phyloP scores from a whole-genome alignment of 1,284 basidiomycete genomes.

The Kalmanozyma brasiliensis region DNA sequence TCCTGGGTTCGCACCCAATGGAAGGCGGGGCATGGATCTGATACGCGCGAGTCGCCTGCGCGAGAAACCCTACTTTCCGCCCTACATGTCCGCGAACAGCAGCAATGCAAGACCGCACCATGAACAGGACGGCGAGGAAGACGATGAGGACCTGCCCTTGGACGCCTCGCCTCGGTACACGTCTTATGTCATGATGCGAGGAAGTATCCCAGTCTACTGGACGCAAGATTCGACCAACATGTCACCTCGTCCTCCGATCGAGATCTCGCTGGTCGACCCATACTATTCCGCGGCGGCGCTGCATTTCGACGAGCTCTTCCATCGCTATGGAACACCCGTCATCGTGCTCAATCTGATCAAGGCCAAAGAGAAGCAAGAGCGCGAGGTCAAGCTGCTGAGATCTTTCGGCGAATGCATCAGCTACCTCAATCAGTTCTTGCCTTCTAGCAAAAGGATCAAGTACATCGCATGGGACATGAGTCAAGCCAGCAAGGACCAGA shows the following conservation, averaged over 20 bases:
- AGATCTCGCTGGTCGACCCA: conserved; percentile 88
- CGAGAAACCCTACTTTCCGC: conserved; percentile 21
- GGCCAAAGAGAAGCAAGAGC: conserved; percentile 74
- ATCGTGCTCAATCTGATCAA: conserved; percentile 93
- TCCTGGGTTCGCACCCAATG: conserved; percentile 1
- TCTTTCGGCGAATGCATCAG: conserved; percentile 92
- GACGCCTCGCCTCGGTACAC: conserved; percentile 80
- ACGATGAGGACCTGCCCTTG: conserved; percentile 22
- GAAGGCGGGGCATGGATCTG: conserved; percentile 13
- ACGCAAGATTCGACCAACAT: conserved; percentile 91
- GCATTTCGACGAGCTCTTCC: conserved; percentile 93
- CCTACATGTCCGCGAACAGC: neutral
- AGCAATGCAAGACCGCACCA: neutral
- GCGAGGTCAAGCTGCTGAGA: conserved; percentile 91
- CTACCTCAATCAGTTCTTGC: conserved; percentile 96
- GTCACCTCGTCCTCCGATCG: conserved; percentile 91
- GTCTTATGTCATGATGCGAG: conserved; percentile 94
- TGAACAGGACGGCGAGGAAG: conserved; percentile 20
- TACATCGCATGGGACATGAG: conserved; percentile 95
- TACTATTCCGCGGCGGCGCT: conserved; percentile 91
- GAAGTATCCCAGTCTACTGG: conserved; percentile 96
- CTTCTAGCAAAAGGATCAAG: conserved; percentile 79
- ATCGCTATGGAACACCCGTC: conserved; percentile 88
- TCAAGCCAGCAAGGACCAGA: conserved; percentile 75
- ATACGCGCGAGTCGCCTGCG: conserved; percentile 32